Conservation (phyloP, 495 filamentous ascomycete genomes). For the Aspergillus asperescens region DNA sequence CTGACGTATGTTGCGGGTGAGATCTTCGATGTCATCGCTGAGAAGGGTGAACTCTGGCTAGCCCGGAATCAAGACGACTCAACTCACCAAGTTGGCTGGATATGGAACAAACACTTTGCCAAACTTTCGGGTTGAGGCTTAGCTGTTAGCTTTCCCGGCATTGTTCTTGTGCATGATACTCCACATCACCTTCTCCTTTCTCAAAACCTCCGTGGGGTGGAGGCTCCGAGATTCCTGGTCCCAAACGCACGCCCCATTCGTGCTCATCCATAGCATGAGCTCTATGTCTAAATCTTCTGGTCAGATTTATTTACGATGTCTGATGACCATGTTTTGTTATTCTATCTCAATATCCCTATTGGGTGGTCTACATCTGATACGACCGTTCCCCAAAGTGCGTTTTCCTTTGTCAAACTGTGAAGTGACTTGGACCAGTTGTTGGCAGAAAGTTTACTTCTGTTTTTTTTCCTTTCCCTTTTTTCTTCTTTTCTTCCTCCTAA, state of each 20-base stretch:
- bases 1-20: constrained; percentile 91
- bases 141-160: neutral
- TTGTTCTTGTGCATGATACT: no score
- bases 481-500: no score
- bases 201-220: no score
- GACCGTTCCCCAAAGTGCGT: neutral
- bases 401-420: constrained; percentile 6
- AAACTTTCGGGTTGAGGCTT: constrained; percentile 50
- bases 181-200: no score
- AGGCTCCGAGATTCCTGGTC: neutral
- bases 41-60: constrained; percentile 97
- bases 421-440: neutral
- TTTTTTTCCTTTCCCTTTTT: constrained; percentile 4
- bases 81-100: constrained; percentile 78
- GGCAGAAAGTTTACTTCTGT: constrained; percentile 2
- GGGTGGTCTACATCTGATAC: neutral
- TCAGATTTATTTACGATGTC: neutral
- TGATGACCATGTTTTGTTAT: constrained; percentile 2
- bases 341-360: neutral
- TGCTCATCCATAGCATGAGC: no score
- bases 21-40: constrained; percentile 85
- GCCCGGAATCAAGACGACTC: constrained; percentile 94
- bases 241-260: neutral
- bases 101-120: constrained; percentile 97
- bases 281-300: neutral